Percentiles rank a stretch among this genome's conserved stretches.
Evolutionary conservation across 1,284 basidiomycete genomes (phyloP).

Genomic region (Sphagnurus paluster): DNA sequence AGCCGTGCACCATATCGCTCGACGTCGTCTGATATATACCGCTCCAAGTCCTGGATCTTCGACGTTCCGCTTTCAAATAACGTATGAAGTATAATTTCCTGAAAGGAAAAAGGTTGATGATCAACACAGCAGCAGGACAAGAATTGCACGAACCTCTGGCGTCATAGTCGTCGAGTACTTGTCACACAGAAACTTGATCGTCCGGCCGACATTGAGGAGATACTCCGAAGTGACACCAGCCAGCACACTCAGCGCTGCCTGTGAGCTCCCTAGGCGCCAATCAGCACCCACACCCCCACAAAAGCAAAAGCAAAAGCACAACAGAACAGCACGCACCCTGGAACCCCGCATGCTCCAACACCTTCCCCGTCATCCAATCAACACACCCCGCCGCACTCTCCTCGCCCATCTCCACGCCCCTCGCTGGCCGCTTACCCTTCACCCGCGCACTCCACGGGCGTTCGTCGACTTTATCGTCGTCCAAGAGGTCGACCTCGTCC

Average conservation of each 20-base stretch:
- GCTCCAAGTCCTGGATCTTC: constrained; percentile 75
- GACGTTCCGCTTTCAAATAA: constrained; percentile 86
- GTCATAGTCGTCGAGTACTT: constrained; percentile 80
- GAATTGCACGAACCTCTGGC: constrained; percentile 61
- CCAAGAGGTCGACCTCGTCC: too few relatives aligned
- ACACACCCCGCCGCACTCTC: constrained; percentile 60
- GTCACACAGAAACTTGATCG: constrained; percentile 80
- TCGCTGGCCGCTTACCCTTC: constrained; percentile 29
- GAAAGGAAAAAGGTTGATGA: constrained; percentile 3
- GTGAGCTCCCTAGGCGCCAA: constrained; percentile 52
- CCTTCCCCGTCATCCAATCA: constrained; percentile 68
- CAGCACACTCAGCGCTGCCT: constrained; percentile 79
- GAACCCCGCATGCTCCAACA: constrained; percentile 87
- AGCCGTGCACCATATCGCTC: constrained; percentile 80
- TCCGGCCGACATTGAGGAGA: constrained; percentile 83
- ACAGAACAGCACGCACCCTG: constrained; percentile 85
- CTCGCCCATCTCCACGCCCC: constrained; percentile 50
- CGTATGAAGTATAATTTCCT: constrained; percentile 93
- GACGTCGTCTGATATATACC: constrained; percentile 89
- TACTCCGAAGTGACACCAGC: constrained; percentile 81
- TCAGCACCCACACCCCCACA: neutral
- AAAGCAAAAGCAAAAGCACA: constrained; percentile 5
- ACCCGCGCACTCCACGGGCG: constrained; percentile 50
- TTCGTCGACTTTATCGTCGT: constrained; percentile 60
- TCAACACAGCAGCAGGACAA: neutral